Evolutionary conservation across 2,329 filamentous ascomycete species (phyloP).

Genomic region (Trichoderma koningiopsis): DNA sequence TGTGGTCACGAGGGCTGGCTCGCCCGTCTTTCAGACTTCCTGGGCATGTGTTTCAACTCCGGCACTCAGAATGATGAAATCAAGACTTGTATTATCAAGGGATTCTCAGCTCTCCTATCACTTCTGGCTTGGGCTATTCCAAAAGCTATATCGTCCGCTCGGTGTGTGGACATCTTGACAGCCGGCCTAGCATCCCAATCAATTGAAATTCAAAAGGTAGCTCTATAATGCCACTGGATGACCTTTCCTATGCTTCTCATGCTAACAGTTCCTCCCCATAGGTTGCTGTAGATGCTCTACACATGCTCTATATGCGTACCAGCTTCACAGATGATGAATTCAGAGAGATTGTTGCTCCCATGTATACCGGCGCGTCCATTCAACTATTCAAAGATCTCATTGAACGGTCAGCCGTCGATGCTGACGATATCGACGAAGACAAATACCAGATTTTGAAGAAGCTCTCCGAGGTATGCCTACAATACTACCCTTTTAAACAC

Average conservation of each 20-base stretch:
- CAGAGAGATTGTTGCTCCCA: constrained; percentile 72
- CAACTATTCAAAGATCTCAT: constrained; percentile 73
- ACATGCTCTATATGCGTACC: constrained; percentile 75
- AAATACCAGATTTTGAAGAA: constrained; percentile 94
- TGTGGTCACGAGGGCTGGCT: constrained; percentile 87
- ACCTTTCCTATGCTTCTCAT: not conserved
- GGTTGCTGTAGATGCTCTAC: constrained; percentile 81
- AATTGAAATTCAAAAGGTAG: constrained; percentile 72
- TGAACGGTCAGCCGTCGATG: constrained; percentile 76
- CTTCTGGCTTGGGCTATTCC: constrained; percentile 87
- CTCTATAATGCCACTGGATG: not conserved
- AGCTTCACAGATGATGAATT: constrained; percentile 80
- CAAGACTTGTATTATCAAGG: constrained; percentile 72
- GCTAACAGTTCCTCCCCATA: constrained; percentile 41
- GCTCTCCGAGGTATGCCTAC: constrained; percentile 73
- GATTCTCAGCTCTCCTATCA: constrained; percentile 74
- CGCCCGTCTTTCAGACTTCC: constrained; percentile 70
- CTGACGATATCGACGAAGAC: constrained; percentile 83
- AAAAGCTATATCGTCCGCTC: constrained; percentile 72
- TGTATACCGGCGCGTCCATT: constrained; percentile 74
- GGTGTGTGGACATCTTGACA: constrained; percentile 70
- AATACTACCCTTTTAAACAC: not conserved
- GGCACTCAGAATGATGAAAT: constrained; percentile 67
- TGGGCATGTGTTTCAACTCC: constrained; percentile 71
- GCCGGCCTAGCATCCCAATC: constrained; percentile 70